A percentile compares a stretch with the other conserved stretches of the same genome.
phyloP scores from a whole-genome alignment of 192 early-diverging fungal species.

The Gamsiella multidivaricata region DNA sequence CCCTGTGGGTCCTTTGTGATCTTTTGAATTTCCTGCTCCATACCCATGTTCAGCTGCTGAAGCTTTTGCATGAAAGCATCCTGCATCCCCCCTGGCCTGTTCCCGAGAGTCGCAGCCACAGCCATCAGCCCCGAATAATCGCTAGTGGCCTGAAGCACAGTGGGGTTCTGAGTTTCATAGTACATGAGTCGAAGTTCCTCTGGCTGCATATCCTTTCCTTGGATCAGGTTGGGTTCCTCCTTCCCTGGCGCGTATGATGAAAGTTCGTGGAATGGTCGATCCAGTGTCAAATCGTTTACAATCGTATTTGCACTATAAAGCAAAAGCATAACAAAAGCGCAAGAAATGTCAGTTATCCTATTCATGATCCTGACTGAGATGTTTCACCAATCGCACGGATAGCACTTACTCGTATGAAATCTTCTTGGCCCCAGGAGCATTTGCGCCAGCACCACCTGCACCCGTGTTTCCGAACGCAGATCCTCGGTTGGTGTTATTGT shows the following conservation, averaged over 20 bases:
- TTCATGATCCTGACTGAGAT: too few species aligned
- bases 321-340: not conserved
- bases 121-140: constrained; percentile 31
- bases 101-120: constrained; percentile 2
- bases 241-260: constrained; percentile 69
- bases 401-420: constrained; percentile 42
- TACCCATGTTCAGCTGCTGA: constrained; percentile 35
- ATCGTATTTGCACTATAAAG: constrained; percentile 57
- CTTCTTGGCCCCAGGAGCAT: constrained; percentile 13
- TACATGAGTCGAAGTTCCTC: constrained; percentile 72
- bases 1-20: constrained; percentile 44
- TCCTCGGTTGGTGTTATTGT: not conserved
- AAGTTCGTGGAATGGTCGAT: constrained; percentile 63
- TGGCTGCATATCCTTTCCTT: constrained; percentile 68
- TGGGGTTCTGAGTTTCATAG: constrained; percentile 46
- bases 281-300: constrained; percentile 50
- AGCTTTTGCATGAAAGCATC: constrained; percentile 38
- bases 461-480: constrained; percentile 14
- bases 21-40: constrained; percentile 56
- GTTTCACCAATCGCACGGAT: not conserved
- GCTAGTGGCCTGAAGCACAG: constrained; percentile 22
- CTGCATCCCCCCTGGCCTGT: constrained; percentile 36
- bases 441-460: constrained; percentile 3
- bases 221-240: constrained; percentile 67
- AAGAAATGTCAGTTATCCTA: constrained; percentile 5